These are phyloP conservation scores for Andrographis paniculata DNA, from an alignment of 305 asterid genomes.

Conservation along the genomic window DNA sequence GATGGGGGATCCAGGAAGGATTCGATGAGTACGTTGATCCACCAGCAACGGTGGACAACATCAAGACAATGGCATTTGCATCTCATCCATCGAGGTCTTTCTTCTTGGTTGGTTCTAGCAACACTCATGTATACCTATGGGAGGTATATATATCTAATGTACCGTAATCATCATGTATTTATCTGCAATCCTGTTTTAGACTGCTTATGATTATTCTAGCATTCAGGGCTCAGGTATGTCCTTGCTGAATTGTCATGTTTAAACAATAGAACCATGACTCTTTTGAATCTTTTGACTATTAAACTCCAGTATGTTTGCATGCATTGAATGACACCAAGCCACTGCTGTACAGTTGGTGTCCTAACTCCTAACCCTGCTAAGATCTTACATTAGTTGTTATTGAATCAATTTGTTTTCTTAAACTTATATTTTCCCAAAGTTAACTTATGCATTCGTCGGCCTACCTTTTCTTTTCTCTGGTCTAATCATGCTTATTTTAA, in stretches of 20 bases:
- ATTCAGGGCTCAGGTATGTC: neutral
- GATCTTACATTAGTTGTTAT: too few relatives aligned
- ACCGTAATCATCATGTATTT: neutral
- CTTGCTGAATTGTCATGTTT: conserved; percentile 8
- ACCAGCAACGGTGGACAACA: conserved; percentile 75
- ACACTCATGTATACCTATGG: conserved; percentile 92
- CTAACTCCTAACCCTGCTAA: too few relatives aligned
- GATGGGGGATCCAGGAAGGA: conserved; percentile 90
- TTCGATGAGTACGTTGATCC: conserved; percentile 83
- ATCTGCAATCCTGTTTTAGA: neutral
- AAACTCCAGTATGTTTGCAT: too few relatives aligned
- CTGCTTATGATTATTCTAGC: conserved; percentile 11
- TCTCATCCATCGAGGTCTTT: conserved; percentile 91
- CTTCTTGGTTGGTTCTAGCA: conserved; percentile 96
- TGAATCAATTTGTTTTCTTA: too few relatives aligned
- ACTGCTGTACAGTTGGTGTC: too few relatives aligned
- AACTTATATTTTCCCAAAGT: too few relatives aligned
- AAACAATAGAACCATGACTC: conserved; percentile 5
- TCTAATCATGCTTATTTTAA: too few relatives aligned
- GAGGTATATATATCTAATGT: conserved; percentile 46
- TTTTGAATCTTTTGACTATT: conserved; percentile 8
- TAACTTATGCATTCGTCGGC: too few relatives aligned
- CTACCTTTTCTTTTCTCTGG: too few relatives aligned
- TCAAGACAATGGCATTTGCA: conserved; percentile 72
- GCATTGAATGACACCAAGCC: too few relatives aligned